Conservation (phyloP, 805 yeast species). For the Candida oleophila region DNA sequence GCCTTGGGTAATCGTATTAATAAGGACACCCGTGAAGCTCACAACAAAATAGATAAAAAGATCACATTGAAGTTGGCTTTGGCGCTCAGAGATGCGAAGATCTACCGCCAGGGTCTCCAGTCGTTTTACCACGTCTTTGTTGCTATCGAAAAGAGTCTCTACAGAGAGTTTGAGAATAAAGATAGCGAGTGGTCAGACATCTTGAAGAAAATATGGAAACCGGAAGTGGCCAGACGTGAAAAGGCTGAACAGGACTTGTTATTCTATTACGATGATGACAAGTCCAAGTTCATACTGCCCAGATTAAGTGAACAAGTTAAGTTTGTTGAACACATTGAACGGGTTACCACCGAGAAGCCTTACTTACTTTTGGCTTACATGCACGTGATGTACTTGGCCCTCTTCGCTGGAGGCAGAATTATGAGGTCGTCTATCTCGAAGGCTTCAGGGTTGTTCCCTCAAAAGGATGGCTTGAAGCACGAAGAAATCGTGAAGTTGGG, state of each 20-base stretch:
- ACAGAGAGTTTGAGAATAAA: conserved; percentile 40
- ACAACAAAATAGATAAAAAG: conserved; percentile 66
- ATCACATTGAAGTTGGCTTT: conserved; percentile 70
- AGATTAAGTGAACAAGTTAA: conserved; percentile 60
- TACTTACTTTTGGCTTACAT: conserved; percentile 73
- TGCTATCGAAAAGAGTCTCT: conserved; percentile 56
- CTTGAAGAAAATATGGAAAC: conserved; percentile 62
- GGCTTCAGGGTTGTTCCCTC: conserved; percentile 74
- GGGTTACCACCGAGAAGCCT: conserved; percentile 59
- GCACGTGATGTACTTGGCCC: conserved; percentile 81
- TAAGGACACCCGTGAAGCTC: conserved; percentile 60
- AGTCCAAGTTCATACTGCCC: conserved; percentile 56
- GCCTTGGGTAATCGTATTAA: conserved; percentile 85
- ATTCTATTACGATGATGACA: conserved; percentile 60
- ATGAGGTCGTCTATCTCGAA: conserved; percentile 65
- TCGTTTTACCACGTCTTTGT: conserved; percentile 68
- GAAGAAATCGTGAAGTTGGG: conserved; percentile 62
- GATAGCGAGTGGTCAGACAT: conserved; percentile 43
- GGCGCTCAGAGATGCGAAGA: conserved; percentile 71
- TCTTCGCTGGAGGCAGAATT: conserved; percentile 83
- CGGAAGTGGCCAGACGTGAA: conserved; percentile 62
- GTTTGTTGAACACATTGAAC: conserved; percentile 59
- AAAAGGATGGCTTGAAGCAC: conserved; percentile 61
- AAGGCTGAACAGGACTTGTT: conserved; percentile 60
- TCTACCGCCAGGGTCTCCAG: conserved; percentile 80